Base-by-base conservation (phyloP, 371 early-diverging fungal genomes). In the Quaeritorhiza haematococci region DNA sequence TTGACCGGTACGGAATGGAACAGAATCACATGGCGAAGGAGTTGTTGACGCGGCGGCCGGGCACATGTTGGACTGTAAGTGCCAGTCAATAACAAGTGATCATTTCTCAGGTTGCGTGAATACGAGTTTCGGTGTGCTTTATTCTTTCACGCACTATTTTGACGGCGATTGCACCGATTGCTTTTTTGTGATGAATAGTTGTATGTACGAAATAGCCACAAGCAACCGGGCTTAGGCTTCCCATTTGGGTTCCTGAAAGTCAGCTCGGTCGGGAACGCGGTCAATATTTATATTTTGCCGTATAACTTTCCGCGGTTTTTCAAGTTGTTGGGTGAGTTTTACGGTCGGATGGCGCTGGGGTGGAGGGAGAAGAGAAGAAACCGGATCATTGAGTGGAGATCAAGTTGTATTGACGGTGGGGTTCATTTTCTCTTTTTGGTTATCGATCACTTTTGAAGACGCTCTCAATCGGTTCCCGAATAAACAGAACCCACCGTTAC, bases 251-350 rank as follows among this genome's bases (percentile, higher is more conserved):
- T 83, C 27, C 59, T 88, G 26, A 80, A 83, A 52, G 78, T 80
- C 30, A 83, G 79, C 59, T 68, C 75, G 0, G 67, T 74, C 27
- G 73, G 45, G 21, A 34, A 77, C 45, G 76, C 78, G 2, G 88
- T 88, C 33, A 83, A 83, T 21, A 53, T 88, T 58, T 87, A 83
- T 28, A 67, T 85, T 1, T 66, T 85, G 42, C 85, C 88, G 0
- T 87, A 87, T 63, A 86, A 87, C 61, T 88, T 78, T 53, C 81
- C 84, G 1, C 72, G 71, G 30, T 69, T 87, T 6, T 88, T 87
- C 61, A 78, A 74, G 27, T 56, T 85, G 24, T 65, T 86, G 34
- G 67, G 69, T 63, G 51, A 33, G 29, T 58, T 33, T 41, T 54
- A 23, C 19, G 32, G 15, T 15, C 51, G 33, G 8, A 21, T 32